Evolutionary conservation across 129 eudicot genomes (phyloP).

Genomic region (Arctium minus): DNA sequence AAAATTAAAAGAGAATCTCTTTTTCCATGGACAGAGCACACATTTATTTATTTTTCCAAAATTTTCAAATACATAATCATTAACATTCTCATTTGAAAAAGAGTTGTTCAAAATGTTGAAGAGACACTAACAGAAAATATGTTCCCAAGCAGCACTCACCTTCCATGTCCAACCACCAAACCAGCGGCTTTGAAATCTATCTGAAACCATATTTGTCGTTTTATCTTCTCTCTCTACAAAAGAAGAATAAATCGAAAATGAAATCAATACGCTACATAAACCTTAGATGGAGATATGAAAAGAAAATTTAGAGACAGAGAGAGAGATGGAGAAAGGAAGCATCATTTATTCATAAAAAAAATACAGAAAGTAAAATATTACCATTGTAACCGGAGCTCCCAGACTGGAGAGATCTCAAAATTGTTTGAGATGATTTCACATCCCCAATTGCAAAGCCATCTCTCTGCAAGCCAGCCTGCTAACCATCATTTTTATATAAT

Average conservation of each 20-base stretch:
- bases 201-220: slow-evolving; percentile 16
- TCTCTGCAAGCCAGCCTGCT: slow-evolving; percentile 40
- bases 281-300: neutral
- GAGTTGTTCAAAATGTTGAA: neutral
- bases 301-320: neutral
- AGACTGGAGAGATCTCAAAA: slow-evolving; percentile 21
- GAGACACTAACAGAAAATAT: neutral
- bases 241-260: neutral
- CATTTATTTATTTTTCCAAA: neutral
- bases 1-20: neutral
- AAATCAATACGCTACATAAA: slow-evolving; percentile 2
- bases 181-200: slow-evolving; percentile 77
- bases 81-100: neutral
- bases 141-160: slow-evolving; percentile 34
- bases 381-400: slow-evolving; percentile 26
- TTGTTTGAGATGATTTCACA: slow-evolving; percentile 22
- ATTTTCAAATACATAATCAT: neutral
- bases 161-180: slow-evolving; percentile 78
- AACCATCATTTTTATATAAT: neutral
- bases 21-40: neutral
- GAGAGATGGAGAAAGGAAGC: neutral
- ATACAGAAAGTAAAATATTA: slow-evolving; percentile 7
- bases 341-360: neutral
- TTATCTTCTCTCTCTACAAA: slow-evolving; percentile 30
- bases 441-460: slow-evolving; percentile 18